Evolutionary conservation across 2,329 filamentous ascomycete species (phyloP).

Genomic region (Coleophoma eucalyptorum): DNA sequence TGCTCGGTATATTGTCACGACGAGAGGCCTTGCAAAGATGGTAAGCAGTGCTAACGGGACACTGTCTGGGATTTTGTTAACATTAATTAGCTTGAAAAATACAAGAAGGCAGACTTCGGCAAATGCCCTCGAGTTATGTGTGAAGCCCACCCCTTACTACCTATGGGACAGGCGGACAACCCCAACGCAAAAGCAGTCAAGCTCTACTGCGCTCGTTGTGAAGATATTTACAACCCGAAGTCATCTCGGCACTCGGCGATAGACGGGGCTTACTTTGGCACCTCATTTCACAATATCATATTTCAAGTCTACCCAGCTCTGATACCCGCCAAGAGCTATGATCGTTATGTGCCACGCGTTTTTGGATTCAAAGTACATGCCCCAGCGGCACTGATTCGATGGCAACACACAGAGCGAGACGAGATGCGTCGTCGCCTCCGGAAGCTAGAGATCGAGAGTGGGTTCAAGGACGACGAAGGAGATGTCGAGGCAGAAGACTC

Average conservation of each 20-base stretch:
- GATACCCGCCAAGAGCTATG: slow-evolving; percentile 78
- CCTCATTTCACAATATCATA: slow-evolving; percentile 97
- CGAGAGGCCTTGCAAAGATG: slow-evolving; percentile 92
- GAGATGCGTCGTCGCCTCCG: slow-evolving; percentile 76
- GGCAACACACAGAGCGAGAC: slow-evolving; percentile 80
- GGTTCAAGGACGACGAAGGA: slow-evolving; percentile 69
- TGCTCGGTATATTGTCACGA: slow-evolving; percentile 95
- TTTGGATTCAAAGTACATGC: slow-evolving; percentile 97
- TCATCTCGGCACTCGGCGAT: slow-evolving; percentile 93
- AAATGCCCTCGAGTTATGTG: slow-evolving; percentile 97
- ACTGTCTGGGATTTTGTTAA: slow-evolving; percentile 11
- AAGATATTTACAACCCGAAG: slow-evolving; percentile 98
- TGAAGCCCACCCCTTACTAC: slow-evolving; percentile 86
- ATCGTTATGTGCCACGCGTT: slow-evolving; percentile 83
- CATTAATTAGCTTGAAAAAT: slow-evolving; percentile 82
- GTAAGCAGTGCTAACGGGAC: slow-evolving; percentile 45
- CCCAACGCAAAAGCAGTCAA: slow-evolving; percentile 88
- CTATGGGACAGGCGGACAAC: slow-evolving; percentile 90
- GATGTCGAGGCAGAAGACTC: slow-evolving; percentile 57
- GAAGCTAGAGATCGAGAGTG: slow-evolving; percentile 70
- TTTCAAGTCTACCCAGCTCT: slow-evolving; percentile 97
- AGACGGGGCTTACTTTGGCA: slow-evolving; percentile 96
- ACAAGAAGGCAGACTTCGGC: slow-evolving; percentile 96
- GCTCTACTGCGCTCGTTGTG: slow-evolving; percentile 94
- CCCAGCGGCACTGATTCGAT: slow-evolving; percentile 79